A percentile compares a stretch with the other conserved stretches of the same genome.
Conservation (phyloP, 805 yeast species). For the Saccharomyces eubayanus region DNA sequence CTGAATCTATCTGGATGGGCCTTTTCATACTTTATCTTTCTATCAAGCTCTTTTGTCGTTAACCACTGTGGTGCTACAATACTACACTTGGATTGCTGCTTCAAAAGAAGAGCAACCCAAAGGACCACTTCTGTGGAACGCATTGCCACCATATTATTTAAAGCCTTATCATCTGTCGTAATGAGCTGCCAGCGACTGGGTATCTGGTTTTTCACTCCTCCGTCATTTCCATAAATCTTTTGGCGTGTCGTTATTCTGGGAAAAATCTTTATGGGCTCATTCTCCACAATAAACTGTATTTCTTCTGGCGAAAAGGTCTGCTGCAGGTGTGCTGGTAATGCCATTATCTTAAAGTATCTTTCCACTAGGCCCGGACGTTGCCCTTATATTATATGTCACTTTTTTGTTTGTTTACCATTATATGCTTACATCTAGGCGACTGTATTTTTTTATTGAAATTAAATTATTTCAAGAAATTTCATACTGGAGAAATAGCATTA, state of each 20-base stretch:
- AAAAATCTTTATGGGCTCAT: conserved; percentile 60
- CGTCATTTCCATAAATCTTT: conserved; percentile 7
- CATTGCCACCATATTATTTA: conserved; percentile 43
- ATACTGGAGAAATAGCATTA: background rate
- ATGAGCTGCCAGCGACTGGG: conserved; percentile 22
- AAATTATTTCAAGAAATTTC: background rate
- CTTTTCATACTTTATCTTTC: conserved; percentile 59
- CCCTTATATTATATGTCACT: background rate
- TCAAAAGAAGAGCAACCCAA: conserved; percentile 81
- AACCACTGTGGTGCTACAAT: conserved; percentile 86
- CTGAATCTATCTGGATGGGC: conserved; percentile 52
- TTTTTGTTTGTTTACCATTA: background rate
- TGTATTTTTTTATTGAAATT: background rate
- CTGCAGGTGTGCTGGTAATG: conserved; percentile 49
- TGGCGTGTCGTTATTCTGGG: conserved; percentile 46
- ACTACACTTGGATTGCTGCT: conserved; percentile 78
- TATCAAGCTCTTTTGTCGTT: conserved; percentile 42
- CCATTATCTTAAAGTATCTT: conserved; percentile 36
- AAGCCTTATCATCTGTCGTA: conserved; percentile 32
- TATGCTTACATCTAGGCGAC: background rate
- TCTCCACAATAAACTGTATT: conserved; percentile 77
- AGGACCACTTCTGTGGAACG: conserved; percentile 64
- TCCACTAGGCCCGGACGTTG: background rate
- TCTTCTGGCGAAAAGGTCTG: conserved; percentile 66
- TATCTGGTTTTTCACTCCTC: conserved; percentile 1